Base-by-base conservation (phyloP, 345 rosid genomes). In the Cardamine resedifolia region DNA sequence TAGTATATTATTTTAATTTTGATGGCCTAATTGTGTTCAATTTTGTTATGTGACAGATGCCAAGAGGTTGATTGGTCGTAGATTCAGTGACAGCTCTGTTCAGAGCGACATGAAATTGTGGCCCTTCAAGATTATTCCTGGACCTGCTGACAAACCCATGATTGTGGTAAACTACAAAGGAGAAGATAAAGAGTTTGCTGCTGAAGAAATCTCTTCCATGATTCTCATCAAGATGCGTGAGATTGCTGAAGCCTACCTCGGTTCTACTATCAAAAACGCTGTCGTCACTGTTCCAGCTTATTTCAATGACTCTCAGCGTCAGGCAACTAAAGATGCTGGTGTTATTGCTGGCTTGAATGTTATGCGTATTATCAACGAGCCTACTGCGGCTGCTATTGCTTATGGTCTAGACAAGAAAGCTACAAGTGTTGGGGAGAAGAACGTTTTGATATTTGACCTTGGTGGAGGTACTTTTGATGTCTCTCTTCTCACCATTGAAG, bases 401-500 rank as follows among this genome's bases (percentile, higher is more conserved):
- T 88, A 88, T 30, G 94, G 94, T 68, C 79, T 88, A 0, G 94
- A 88, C 71, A 88, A 88, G 83, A 88, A 86, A 62, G 89, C 94
- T 1, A 70, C 85, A 15, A 84, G 88, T 11, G 81, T 81, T 10
- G 92, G 89, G 4, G 89, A 87, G 85, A 87, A 87, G 84, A 85
- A 85, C 26, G 89, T 87, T 10, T 70, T 87, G 84, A 85, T 87
- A 39, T 87, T 87, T 44, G 91, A 87, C 34, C 72, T 87, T 4
- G 91, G 91, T 45, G 91, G 89, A 3, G 91, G 91, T 51, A 87
- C 92, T 4, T 87, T 87, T 5, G 92, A 87, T 81, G 92, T 87
- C n/a, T 87, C 92, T 14, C 74, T 87, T 56, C 77, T 87, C 0
- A 87, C 90, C 18, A 87, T 87, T 30, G 92, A 87, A 38, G 90